Evolutionary conservation across 2,329 filamentous ascomycete genomes (phyloP), one percentile per base, ranked within the genome.

Genomic region (Ambrosiella xylebori): DNA sequence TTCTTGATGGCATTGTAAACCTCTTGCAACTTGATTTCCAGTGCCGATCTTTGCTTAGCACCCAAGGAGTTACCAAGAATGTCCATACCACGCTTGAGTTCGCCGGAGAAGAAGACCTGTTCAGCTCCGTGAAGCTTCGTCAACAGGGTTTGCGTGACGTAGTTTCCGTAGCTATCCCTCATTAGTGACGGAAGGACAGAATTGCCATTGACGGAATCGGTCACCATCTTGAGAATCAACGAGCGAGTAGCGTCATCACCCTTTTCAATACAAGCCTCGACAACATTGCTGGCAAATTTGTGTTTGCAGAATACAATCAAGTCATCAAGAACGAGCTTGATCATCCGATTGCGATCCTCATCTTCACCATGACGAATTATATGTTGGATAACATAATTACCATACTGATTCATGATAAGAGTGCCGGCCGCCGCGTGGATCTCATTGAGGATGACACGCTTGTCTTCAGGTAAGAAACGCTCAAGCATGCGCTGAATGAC

Each of bases 201-300:
- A 58, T 82, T 80, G 11, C 85, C 85, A 49, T 85, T 79, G n/a
- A 56, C 44, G 11, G 52, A 19, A 15, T 47, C 44, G 7, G 38
- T 55, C 36, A 56, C 39, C 11, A 37, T 56, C 17, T 47, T 45
- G 8, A 60, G 13, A 36, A 60, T 58, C 4, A 19, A 19, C 9
- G 19, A 38, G 36, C 41, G 27, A 4, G 51, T 40, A 8, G 47
- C 56, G 17, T 36, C 27, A 40, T 51, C 45, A 40, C 39, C 53
- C 7, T 77, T 79, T 58, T 85, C 75, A 17, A 97, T 84, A 67
- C 89, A 95, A 70, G 88, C 91, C 70, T 98, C 93, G 0, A 98
- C 91, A 2, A 98, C 91, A 65, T 98, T 97, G 66, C 90, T 96
- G 0, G 93, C 91, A 66, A 88, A 94, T 68, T 98, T 98, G 73